Base-by-base conservation (phyloP, 108 stramenopile genomes). In the Conticribra weissflogii region DNA sequence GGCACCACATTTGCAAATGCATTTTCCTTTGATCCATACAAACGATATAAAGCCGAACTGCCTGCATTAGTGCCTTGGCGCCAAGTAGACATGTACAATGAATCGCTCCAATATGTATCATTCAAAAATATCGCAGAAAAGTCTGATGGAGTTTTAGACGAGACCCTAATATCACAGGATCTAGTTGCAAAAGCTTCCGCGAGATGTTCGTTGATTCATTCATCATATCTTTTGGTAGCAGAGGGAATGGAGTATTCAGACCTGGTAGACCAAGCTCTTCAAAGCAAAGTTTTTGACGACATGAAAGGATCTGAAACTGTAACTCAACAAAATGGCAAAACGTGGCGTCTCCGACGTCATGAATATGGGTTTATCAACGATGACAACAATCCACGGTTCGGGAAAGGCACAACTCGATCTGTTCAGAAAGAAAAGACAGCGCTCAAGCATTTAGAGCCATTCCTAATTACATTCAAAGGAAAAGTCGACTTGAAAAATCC, bases 151-250 rank as follows among this genome's bases (percentile, higher is more conserved):
- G 8, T 48, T 2, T 29, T 15, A 17, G 47, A 33, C 23, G 33
- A 41, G 52, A n/a, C 41, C 14, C 62, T 44, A 41, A 50, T 68
- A 3, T 58, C 72, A 45, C 54, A 72, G 12, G 70, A 79, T 49
- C 32, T 31, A 44, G 51, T 86, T 28, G 52, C 76, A 21, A 60
- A 49, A 18, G 81, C 92, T 2, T 79, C 75, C 0, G 23, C 71
- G 60, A 63, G 92, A 63, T 86, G 92, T 68, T 81, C 92, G 0
- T 65, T 93, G 51, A 74, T 90, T 28, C 84, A 86, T 72, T 76
- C 77, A 9, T 29, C 78, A 24, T 90, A 88, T 65, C 73, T 81
- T 67, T 61, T 90, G 31, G 63, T 90, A 24, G 75, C 88, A 4
- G 34, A 64, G 27, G 72, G 71, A 3, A 74, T 88, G 24, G 66